Base-by-base conservation (phyloP, 1,284 basidiomycete genomes). In the Inonotus obliquus region DNA sequence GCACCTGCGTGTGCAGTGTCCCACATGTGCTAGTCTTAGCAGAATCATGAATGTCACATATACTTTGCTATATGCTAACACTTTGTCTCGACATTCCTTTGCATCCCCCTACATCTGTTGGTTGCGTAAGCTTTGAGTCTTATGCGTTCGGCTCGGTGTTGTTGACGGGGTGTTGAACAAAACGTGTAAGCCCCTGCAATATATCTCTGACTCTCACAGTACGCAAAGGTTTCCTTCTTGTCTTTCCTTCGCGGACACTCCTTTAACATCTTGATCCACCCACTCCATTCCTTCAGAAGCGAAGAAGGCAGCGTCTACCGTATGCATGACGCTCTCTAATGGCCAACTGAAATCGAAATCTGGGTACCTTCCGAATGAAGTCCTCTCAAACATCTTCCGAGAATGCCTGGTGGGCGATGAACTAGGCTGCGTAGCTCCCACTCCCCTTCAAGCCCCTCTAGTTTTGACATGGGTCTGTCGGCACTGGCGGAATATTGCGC, bases 361-460 rank as follows among this genome's bases (percentile, higher is more conserved):
- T 11, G 58, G 58, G 4, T 47, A 49, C 17, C 10, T 61, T 14
- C 60, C 60, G 13, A 29, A 23, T 61, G 60, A 61, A 37, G 32
- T 61, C 11, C 19, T 61, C 4, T 55, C 60, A n/a, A 32, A n/a
- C 7, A 56, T 61, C n/a, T 61, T 61, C 37, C 41, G 25, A 9
- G 21, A 56, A 21, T 61, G 60, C 41, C 60, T 61, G 14, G 49
- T 39, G 7, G 23, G n/a, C 14, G 48, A 53, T 25, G 9, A 52
- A 3, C 51, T 25, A 17, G 49, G 19, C 19, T 57, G 55, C 19
- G 23, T 25, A 4, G 21, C 10, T 14, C 49, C 58, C 53, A 25
- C 13, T 44, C 49, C 58, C 3, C 48, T 44, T 14, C 17, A 48
- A 19, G 60, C 60, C 5, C 60, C 60, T 1, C 48, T 62, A 7